These are phyloP conservation scores for Xylaria sp. DNA, from an alignment of 2,329 filamentous ascomycete genomes.

Conservation along the genomic window DNA sequence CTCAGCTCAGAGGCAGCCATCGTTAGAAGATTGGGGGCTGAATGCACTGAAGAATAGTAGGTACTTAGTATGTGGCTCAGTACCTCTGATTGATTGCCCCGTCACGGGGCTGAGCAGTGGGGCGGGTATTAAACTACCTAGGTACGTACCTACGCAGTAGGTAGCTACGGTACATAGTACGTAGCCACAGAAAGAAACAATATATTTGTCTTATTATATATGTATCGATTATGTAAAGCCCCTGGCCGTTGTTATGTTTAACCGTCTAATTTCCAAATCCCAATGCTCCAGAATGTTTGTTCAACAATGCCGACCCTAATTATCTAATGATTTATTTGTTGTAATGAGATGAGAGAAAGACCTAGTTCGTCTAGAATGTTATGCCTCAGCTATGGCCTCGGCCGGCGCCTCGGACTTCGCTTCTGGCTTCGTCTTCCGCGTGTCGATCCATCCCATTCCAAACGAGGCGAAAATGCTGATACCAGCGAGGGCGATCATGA, in stretches of 20 bases:
- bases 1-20: constrained; percentile 27
- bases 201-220: neutral
- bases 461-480: constrained; percentile 43
- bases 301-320: neutral
- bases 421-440: constrained; percentile 40
- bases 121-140: neutral
- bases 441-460: constrained; percentile 46
- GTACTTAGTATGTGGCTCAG: constrained; percentile 19
- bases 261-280: neutral
- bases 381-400: constrained; percentile 13
- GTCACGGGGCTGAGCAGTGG: constrained; percentile 30
- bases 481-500: constrained; percentile 41
- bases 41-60: neutral
- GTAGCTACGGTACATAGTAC: neutral
- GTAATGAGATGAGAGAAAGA: neutral
- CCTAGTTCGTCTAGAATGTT: neutral
- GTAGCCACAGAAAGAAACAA: too few species aligned
- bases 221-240: neutral
- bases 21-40: neutral
- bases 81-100: constrained; percentile 26
- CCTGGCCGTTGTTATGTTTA: neutral
- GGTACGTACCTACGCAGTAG: neutral
- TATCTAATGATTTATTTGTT: neutral
- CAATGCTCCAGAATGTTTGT: neutral
- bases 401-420: constrained; percentile 8